Percentiles rank a stretch among this genome's conserved stretches.
These are phyloP conservation scores for Ceratobasidium sp. DNA, from an alignment of 1,284 basidiomycete species.

Conservation along the genomic window DNA sequence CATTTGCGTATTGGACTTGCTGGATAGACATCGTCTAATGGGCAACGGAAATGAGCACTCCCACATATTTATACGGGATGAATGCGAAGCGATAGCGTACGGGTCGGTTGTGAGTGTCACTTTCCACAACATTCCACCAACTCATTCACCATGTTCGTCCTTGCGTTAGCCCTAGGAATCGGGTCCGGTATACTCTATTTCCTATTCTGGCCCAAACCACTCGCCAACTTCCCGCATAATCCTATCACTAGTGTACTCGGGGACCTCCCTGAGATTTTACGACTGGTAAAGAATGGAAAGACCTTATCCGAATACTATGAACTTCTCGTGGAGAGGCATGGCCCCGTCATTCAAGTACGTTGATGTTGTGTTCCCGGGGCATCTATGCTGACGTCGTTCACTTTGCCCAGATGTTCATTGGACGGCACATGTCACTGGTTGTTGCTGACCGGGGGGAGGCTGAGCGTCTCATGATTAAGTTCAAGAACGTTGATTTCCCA, in stretches of 20 bases:
- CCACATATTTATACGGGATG: too few relatives aligned
- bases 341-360: conserved; percentile 18
- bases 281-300: not conserved
- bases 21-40: too few relatives aligned
- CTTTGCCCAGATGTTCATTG: conserved; percentile 13
- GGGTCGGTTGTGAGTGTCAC: too few relatives aligned
- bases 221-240: conserved; percentile 11
- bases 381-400: not conserved
- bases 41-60: too few relatives aligned
- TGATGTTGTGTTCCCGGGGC: not conserved
- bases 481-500: conserved; percentile 6
- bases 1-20: too few relatives aligned
- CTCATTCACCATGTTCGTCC: too few relatives aligned
- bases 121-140: too few relatives aligned
- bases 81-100: too few relatives aligned
- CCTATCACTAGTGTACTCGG: conserved; percentile 6
- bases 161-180: not conserved
- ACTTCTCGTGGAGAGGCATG: not conserved
- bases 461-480: conserved; percentile 12
- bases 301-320: conserved; percentile 10
- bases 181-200: not conserved
- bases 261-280: conserved; percentile 15
- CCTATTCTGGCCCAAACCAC: conserved; percentile 17
- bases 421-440: not conserved
- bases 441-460: conserved; percentile 16